Evolutionary conservation across 495 filamentous ascomycete species (phyloP), one percentile per base, ranked within the genome.

Genomic region (Coniosporium apollinis): DNA sequence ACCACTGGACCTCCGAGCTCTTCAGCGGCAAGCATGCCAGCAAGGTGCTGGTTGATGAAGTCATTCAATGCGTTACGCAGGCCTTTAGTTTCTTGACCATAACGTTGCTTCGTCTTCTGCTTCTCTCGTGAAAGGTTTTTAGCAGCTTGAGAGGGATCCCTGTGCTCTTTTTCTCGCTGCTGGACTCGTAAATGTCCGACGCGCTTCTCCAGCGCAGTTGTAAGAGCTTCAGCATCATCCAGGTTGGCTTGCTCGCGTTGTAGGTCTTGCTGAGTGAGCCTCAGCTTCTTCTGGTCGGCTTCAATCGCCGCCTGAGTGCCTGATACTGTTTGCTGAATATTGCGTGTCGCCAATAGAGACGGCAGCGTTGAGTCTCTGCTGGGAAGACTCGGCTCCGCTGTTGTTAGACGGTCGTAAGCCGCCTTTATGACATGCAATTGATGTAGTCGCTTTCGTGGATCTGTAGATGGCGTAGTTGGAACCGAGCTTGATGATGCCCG

Each of bases 1-100:
- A 86, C 81, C 5, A 82, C 74, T 0, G 85, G 84, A 0, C 85
- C 85, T 4, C 85, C 85, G 7, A 83, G 63, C 46, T 82, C 79
- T 58, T 94, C 85, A 0, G 80, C 81, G 10, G 83, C 83, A 20
- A 94, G 60, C 82, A 87, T 84, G 0, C 67, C 56, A 4, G 78
- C 79, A 2, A 94, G 67, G 28, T 76, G 66, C 11, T 74, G 60
- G 37, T 78, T 68, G 13, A 86, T 70, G 38, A 93, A 92, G n/a
- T 57, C 63, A 44, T 78, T 66, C 14, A 91, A 62, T 2, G 69
- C 67, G 19, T 62, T 60, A 10, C 77, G 63, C 17, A 89, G 57
- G 6, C 54, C 60, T 2, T 55, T 57, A 0, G 71, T 76, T 31
- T 73, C 63, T 20, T 51, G 58, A 19, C 73, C 59, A 39, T 77